Percentiles rank a stretch among this genome's conserved stretches.
Conservation (phyloP, 331 rosid species). For the Saraca asoca region DNA sequence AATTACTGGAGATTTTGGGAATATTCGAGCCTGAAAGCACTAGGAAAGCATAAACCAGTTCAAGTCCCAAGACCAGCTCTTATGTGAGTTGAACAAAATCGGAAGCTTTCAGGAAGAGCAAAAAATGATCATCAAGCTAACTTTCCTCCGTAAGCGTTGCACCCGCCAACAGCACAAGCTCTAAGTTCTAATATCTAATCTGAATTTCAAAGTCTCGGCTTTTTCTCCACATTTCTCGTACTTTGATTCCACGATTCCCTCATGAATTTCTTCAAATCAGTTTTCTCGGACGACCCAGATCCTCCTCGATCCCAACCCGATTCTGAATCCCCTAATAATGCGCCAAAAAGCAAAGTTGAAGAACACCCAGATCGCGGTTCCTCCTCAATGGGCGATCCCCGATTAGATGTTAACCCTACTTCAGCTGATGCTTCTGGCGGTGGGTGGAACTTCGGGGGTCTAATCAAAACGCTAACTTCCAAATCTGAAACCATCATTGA, state of each 20-base stretch:
- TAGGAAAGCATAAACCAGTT: no score
- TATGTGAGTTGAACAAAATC: no score
- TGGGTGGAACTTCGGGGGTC: conserved; percentile 83
- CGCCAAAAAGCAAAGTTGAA: background rate
- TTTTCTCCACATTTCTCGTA: no score
- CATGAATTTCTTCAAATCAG: conserved; percentile 55
- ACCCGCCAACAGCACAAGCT: no score
- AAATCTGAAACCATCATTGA: conserved; percentile 88
- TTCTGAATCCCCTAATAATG: conserved; percentile 27
- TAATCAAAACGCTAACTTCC: conserved; percentile 61
- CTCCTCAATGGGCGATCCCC: background rate
- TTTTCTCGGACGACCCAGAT: conserved; percentile 63
- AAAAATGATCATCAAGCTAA: no score
- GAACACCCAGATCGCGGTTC: conserved; percentile 41
- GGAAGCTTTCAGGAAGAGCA: no score
- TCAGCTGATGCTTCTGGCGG: conserved; percentile 14
- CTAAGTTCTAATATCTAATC: no score
- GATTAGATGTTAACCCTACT: background rate
- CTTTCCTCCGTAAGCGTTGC: no score
- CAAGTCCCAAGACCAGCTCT: no score
- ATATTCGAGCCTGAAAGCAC: no score
- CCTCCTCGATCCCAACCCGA: conserved; percentile 35
- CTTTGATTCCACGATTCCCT: background rate
- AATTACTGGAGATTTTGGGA: no score
- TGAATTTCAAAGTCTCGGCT: no score